Evolutionary conservation across 1,284 basidiomycete genomes (phyloP), one percentile per base, ranked within the genome.

Genomic region (Volvariella volvacea): DNA sequence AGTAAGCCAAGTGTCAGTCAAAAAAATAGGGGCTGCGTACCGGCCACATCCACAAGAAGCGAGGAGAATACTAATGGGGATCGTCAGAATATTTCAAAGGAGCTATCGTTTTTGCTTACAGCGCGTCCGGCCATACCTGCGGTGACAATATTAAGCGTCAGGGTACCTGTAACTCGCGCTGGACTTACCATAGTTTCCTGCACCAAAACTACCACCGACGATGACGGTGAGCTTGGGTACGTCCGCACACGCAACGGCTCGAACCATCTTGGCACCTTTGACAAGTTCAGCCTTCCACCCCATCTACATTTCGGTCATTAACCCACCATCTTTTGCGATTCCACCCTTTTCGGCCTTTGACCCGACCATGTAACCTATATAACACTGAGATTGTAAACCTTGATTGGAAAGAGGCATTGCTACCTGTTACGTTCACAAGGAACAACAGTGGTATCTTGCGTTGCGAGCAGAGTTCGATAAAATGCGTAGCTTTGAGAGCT

Each of bases 1-100:
- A 51, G 49, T 32, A 43, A n/a, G 12, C 9, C 31, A n/a, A 19
- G 22, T 33, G n/a, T n/a, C n/a, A n/a, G n/a, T n/a, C n/a, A 19
- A 41, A 42, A 43, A 39, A 38, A 39, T 36, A 46, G n/a, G 22
- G 40, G 68, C 15, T 15, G 15, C 83, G 55, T 62, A 88, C 86
- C 48, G 93, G 93, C 93, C 94, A 97, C 90, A 93, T 94, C 88
- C 90, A 97, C 44, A 97, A 66, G 75, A 97, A 96, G 48, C 92
- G 76, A 2, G 93, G 92, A 8, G 88, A 91, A 64, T 95, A 95
- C 79, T 92, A 53, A 19, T 40, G 28, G 40, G 43, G 25, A 6
- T 12, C 6, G 25, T 28, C 12, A 28, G 12, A 12, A 39, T 41
- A 19, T 17, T 44, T 33, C 36, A 43, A 44, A 43, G 38, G 41